Evolutionary conservation across 129 eudicot genomes (phyloP).

Genomic region (Ambrosia artemisiifolia): DNA sequence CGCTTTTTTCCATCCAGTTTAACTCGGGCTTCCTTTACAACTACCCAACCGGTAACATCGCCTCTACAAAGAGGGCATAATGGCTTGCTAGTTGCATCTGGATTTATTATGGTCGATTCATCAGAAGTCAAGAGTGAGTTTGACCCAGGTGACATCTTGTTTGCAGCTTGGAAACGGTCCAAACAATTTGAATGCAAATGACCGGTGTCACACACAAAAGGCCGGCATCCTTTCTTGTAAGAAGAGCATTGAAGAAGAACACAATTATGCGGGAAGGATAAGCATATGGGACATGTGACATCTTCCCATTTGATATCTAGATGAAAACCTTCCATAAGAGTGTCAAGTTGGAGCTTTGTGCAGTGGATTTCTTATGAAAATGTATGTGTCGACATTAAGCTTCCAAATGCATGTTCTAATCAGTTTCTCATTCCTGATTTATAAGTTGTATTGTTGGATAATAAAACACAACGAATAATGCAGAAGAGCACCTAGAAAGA

Average conservation of each 20-base stretch:
- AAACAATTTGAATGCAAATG: conserved; percentile 90
- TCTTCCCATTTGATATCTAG: conserved; percentile 70
- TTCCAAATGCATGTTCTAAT: too few species aligned
- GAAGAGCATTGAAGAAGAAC: conserved; percentile 94
- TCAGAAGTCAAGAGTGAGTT: conserved; percentile 38
- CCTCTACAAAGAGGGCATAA: conserved; percentile 91
- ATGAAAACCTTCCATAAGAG: conserved; percentile 53
- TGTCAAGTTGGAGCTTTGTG: conserved; percentile 9
- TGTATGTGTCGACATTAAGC: conserved; percentile 20
- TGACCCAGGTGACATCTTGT: conserved; percentile 40
- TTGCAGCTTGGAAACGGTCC: conserved; percentile 76
- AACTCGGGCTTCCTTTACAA: conserved; percentile 55
- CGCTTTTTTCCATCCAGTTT: conserved; percentile 64
- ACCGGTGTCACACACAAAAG: conserved; percentile 85
- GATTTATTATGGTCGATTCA: conserved; percentile 6
- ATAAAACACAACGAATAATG: conserved; percentile 5
- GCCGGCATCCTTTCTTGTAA: conserved; percentile 79
- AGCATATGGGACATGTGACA: conserved; percentile 84
- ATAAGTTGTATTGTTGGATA: not conserved
- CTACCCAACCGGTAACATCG: conserved; percentile 82
- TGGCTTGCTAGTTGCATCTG: conserved; percentile 42
- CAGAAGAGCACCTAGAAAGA: conserved; percentile 3
- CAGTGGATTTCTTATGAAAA: conserved; percentile 5
- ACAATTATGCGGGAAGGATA: conserved; percentile 82
- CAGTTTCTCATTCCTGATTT: not conserved